These are phyloP conservation scores for Rehmannia glutinosa DNA, from an alignment of 257 asterid genomes.

Conservation along the genomic window DNA sequence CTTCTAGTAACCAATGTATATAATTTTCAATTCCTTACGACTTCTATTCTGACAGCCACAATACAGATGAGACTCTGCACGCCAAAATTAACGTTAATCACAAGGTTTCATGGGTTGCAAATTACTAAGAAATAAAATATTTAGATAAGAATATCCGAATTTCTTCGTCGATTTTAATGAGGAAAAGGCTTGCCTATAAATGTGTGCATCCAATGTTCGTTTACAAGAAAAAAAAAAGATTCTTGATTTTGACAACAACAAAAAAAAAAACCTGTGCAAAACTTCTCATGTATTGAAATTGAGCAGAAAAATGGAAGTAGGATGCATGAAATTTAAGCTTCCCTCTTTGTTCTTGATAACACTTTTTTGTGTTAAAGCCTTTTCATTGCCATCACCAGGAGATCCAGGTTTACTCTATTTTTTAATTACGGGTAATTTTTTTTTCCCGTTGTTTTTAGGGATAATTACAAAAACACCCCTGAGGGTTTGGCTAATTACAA, in stretches of 20 bases:
- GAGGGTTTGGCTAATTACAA: too few relatives aligned
- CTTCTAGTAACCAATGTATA: background rate
- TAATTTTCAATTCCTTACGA: background rate
- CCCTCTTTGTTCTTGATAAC: background rate
- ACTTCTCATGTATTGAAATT: too few relatives aligned
- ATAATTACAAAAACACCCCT: too few relatives aligned
- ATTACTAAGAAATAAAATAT: constrained; percentile 23
- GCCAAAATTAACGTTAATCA: too few relatives aligned
- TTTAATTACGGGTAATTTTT: too few relatives aligned
- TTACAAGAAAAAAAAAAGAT: too few relatives aligned
- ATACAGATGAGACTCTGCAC: constrained; percentile 13
- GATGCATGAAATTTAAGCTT: constrained; percentile 9
- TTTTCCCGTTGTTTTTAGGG: too few relatives aligned
- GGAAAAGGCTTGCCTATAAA: background rate
- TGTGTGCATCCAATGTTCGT: too few relatives aligned
- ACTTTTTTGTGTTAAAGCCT: constrained; percentile 17
- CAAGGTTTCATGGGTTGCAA: too few relatives aligned
- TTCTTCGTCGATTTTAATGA: constrained; percentile 25
- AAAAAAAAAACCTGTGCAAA: too few relatives aligned
- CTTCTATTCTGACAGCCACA: constrained; percentile 15
- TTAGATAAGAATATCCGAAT: constrained; percentile 28
- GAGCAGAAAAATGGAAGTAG: constrained; percentile 20
- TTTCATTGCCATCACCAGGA: constrained; percentile 31
- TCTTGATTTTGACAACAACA: too few relatives aligned
- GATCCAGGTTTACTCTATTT: too few relatives aligned